Evolutionary conservation across 345 rosid species (phyloP), one percentile per base, ranked within the genome.

Genomic region (Eucalyptus cloeziana): DNA sequence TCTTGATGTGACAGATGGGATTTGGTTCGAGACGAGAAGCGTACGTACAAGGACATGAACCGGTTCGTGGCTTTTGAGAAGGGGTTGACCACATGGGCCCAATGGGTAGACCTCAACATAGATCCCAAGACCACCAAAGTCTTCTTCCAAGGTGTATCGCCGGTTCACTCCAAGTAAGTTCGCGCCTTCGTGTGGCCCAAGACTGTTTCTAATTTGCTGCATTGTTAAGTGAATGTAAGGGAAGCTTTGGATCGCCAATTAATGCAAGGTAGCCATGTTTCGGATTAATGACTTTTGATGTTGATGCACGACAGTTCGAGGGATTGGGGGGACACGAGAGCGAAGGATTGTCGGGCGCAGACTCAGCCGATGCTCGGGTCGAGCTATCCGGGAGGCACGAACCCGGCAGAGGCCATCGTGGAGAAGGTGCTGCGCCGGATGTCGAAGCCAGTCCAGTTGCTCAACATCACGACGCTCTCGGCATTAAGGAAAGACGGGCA

Each of bases 131-230:
- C 94, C 90, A 96, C 98, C 37, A 88, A 62, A 30, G 93, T 96
- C 88, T 91, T 96, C 91, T 96, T 94, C 89, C 98, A 95, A 89
- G 98, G 97, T 21, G 92, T 96, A 80, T 96, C 97, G 7, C 98
- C 98, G 4, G 95, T 88, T 83, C 96, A 93, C 33, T 10, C 79
- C 79, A 87, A 91, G 94, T 92, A 91, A 90, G 92, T 88, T 22
- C 27, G 47, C 22, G 8, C 76, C 37, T n/a, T n/a, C 16, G 10
- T 0, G 76, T n/a, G 31, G 76, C 76, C 76, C 76, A 0, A 0
- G 21, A 64, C 33, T 7, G 76, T 4, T 64, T 37, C 37, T 13
- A 10, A 14, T n/a, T 9, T 47, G 51, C n/a, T 15, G 43, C 85
- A 87, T 47, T 92, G 95, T 86, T 91, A 91, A n/a, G 64, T 10